A percentile compares a stretch with the other conserved stretches of the same genome.
Evolutionary conservation across 768 basidiomycete species (phyloP).

Genomic region (Pleurotus pulmonarius): DNA sequence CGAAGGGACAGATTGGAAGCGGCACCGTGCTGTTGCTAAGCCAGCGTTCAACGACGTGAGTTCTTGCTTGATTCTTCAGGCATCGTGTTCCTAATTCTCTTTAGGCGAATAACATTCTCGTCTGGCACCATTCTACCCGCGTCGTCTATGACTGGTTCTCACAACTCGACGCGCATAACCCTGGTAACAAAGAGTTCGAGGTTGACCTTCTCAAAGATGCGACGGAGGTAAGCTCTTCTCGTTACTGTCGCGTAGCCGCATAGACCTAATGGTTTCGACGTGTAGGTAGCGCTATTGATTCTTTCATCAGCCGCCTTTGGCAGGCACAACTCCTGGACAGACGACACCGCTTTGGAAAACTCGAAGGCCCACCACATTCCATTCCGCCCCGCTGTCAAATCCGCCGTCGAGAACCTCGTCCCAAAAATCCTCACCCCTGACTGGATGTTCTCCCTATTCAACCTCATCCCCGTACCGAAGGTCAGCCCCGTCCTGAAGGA

Average conservation of each 20-base stretch:
- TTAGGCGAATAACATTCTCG: constrained; percentile 42
- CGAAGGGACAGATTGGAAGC: constrained; percentile 42
- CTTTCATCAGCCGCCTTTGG: constrained; percentile 30
- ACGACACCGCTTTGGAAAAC: constrained; percentile 13
- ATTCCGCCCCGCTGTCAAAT: constrained; percentile 17
- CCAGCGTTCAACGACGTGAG: constrained; percentile 47
- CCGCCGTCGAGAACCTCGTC: constrained; percentile 21
- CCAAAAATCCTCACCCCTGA: constrained; percentile 18
- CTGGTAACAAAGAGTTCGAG: not conserved
- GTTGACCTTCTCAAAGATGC: constrained; percentile 22
- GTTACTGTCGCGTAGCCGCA: not conserved
- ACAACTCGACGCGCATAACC: constrained; percentile 24
- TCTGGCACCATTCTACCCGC: constrained; percentile 43
- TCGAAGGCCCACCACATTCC: constrained; percentile 19
- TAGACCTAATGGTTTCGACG: not conserved
- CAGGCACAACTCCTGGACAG: constrained; percentile 19
- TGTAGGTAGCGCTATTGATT: constrained; percentile 23
- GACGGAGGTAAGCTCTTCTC: constrained; percentile 14
- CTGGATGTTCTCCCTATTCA: constrained; percentile 16
- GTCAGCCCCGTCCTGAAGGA: constrained; percentile 17
- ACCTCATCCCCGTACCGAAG: not conserved
- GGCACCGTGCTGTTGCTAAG: constrained; percentile 40
- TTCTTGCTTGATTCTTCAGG: not conserved
- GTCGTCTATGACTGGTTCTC: constrained; percentile 39
- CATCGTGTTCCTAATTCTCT: not conserved